Evolutionary conservation across 768 basidiomycete species (phyloP), one percentile per base, ranked within the genome.

Genomic region (Boletus rubescentipes): DNA sequence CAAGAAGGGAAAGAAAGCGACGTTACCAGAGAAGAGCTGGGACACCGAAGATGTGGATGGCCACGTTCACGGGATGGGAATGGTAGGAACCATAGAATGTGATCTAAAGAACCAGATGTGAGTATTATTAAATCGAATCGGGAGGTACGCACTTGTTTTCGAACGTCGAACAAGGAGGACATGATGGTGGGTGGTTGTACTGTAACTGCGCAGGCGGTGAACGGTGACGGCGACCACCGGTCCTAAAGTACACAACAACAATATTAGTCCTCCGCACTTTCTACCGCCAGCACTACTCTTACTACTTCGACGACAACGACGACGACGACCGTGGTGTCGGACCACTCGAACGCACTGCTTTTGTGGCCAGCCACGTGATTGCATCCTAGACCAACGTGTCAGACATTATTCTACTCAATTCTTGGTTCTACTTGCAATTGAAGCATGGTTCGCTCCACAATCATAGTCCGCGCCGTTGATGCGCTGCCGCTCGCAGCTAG

Each of bases 21-120:
- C 76, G 41, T 55, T 61, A 89, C 93, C 93, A 98, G 51, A 92
- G 67, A 56, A 97, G 78, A 54, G 88, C 65, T 8, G 94, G 94
- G 12, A 96, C 93, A 59, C 85, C 93, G 55, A 91, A 64, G 61
- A 94, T 76, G 70, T 98, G 96, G 57, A 98, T 91, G 50, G 80
- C 70, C 59, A 98, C 73, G 69, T 98, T 98, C 57, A 84, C 73
- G 26, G 82, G 83, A 69, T 96, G 87, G 15, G 84, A 77, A 71
- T 97, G 94, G 72, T 97, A 97, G 46, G 93, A 87, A 18, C 92
- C 93, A 69, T 98, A 98, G 77, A 96, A 96, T 23, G 86, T 78
- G 65, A 98, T 80, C 93, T 97, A 56, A 23, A 47, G 55, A 54
- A 35, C 49, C 47, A 35, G 46, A 51, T 50, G 41, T 9, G 9